phyloP scores from a whole-genome alignment of 192 early-diverging fungal species.

The Spizellomyces sp. region DNA sequence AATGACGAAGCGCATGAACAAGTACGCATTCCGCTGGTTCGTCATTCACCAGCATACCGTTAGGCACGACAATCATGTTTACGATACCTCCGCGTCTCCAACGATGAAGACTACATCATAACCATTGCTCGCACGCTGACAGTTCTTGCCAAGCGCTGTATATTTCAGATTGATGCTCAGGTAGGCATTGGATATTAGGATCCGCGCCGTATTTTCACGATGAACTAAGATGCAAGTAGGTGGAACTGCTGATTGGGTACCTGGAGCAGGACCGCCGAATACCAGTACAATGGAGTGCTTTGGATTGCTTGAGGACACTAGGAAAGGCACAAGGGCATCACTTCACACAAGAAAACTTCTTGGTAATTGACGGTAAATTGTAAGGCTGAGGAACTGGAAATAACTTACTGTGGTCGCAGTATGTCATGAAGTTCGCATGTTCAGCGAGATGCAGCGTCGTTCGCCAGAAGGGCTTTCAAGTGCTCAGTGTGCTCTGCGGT shows the following conservation, averaged over 20 bases:
- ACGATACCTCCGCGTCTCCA: neutral
- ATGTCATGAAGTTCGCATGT: too few species aligned
- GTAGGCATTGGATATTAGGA: constrained; percentile 2
- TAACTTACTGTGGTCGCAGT: too few species aligned
- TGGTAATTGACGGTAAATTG: too few species aligned
- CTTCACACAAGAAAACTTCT: too few species aligned
- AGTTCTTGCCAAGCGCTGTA: constrained; percentile 15
- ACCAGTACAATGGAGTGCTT: constrained; percentile 6
- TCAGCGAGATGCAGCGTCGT: too few species aligned
- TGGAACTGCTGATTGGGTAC: constrained; percentile 16
- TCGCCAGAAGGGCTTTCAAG: too few species aligned
- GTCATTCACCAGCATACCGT: neutral
- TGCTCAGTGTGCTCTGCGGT: too few species aligned
- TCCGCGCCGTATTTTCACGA: neutral
- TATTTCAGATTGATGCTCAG: constrained; percentile 13
- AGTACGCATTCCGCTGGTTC: neutral
- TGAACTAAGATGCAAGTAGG: neutral
- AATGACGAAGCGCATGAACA: too few species aligned
- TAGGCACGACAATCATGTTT: constrained; percentile 22
- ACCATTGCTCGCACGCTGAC: constrained; percentile 19
- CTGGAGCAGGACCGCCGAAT: constrained; percentile 2
- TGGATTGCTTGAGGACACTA: neutral
- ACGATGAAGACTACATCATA: neutral
- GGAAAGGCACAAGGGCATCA: neutral
- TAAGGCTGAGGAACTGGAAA: too few species aligned